These are phyloP conservation scores for Ilex paraguariensis DNA, from an alignment of 305 asterid species.

Conservation along the genomic window DNA sequence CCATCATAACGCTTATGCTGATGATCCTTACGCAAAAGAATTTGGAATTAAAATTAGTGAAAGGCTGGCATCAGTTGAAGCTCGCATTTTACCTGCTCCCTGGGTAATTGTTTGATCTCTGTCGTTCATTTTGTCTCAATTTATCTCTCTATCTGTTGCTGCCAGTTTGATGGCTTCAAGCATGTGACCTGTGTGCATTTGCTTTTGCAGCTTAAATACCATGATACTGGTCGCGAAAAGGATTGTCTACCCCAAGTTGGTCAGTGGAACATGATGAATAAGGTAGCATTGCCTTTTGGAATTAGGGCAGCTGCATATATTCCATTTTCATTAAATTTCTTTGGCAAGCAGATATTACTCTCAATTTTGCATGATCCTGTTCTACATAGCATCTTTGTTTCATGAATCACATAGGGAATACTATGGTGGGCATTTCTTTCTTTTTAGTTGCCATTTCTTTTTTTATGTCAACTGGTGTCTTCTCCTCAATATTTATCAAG, in stretches of 20 bases:
- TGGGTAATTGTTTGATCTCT: slow-evolving; percentile 41
- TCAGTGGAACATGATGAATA: slow-evolving; percentile 98
- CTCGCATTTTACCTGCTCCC: slow-evolving; percentile 89
- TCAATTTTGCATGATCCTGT: too few species aligned
- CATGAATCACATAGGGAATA: too few species aligned
- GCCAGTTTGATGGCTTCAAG: not conserved
- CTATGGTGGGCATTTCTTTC: too few species aligned
- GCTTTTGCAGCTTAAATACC: slow-evolving; percentile 69
- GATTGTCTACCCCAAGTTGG: slow-evolving; percentile 94
- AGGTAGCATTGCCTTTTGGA: slow-evolving; percentile 36
- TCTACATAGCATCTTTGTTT: too few species aligned
- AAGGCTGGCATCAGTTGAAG: slow-evolving; percentile 85
- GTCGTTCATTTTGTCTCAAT: not conserved
- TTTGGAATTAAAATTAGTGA: slow-evolving; percentile 85
- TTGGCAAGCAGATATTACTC: too few species aligned
- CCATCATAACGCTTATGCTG: slow-evolving; percentile 67
- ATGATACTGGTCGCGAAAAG: slow-evolving; percentile 83
- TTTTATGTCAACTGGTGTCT: too few species aligned
- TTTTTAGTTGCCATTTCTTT: too few species aligned
- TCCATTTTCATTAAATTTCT: too few species aligned
- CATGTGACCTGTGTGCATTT: not conserved
- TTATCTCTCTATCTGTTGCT: not conserved
- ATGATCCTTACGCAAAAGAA: slow-evolving; percentile 76
- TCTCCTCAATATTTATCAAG: too few species aligned
- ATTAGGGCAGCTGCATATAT: not conserved